phyloP scores from a whole-genome alignment of 2,329 filamentous ascomycete genomes.

The Dothidotthia symphoricarpi region DNA sequence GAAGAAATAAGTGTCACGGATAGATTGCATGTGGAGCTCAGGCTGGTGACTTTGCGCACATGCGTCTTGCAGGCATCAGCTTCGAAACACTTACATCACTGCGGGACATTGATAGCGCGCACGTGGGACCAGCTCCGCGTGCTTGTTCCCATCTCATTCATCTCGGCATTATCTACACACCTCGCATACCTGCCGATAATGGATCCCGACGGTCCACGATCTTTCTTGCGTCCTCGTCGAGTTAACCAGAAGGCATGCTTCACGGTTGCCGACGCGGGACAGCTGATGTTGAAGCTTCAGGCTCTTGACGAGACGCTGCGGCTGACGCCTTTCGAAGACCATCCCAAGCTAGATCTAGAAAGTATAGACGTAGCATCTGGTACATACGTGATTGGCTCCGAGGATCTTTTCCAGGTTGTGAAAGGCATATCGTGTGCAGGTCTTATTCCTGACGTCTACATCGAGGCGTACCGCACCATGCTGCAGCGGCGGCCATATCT shows the following conservation, averaged over 20 bases:
- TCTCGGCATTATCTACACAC: background rate
- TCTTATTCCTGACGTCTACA: constrained; percentile 18
- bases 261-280: constrained; percentile 18
- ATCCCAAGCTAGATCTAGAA: constrained; percentile 3
- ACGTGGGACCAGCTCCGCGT: no score
- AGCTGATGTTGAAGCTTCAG: constrained; percentile 20
- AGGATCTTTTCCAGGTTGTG: constrained; percentile 19
- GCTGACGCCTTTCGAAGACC: constrained; percentile 1
- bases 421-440: constrained; percentile 16
- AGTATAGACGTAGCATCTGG: background rate
- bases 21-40: constrained; percentile 6
- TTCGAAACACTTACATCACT: constrained; percentile 9
- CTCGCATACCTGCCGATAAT: constrained; percentile 3
- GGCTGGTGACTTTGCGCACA: constrained; percentile 10
- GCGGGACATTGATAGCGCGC: background rate
- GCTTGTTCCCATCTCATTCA: no score
- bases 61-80: constrained; percentile 7
- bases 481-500: constrained; percentile 12
- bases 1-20: constrained; percentile 1
- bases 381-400: constrained; percentile 18
- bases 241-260: constrained; percentile 11
- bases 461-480: constrained; percentile 19
- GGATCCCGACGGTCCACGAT: constrained; percentile 5
- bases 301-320: constrained; percentile 16
- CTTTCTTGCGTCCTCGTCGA: constrained; percentile 10